These are phyloP conservation scores for Setaria italica DNA, from an alignment of 202 grass and related monocot species.

Conservation along the genomic window DNA sequence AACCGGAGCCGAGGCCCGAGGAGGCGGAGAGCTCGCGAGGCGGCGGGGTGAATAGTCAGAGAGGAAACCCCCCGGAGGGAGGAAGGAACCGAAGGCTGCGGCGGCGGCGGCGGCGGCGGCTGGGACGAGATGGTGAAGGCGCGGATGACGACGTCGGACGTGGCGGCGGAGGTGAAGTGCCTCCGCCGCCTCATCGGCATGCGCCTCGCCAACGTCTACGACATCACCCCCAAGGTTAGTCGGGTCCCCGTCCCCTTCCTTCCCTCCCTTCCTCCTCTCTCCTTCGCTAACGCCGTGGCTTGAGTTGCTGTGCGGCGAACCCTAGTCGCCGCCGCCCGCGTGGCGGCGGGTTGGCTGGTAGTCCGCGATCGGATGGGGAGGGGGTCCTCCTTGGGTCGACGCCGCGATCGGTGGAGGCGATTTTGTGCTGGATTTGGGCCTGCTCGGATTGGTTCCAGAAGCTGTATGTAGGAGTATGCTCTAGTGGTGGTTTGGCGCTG, in stretches of 20 bases:
- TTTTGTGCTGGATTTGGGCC: not conserved
- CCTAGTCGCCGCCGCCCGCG: not conserved
- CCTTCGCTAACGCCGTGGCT: not conserved
- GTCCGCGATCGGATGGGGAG: not conserved
- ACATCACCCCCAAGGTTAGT: conserved; percentile 86
- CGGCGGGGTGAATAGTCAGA: not conserved
- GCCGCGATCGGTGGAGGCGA: not conserved
- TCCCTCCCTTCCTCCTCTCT: not conserved
- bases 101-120: not conserved
- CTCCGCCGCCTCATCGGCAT: conserved; percentile 97
- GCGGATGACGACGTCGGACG: conserved; percentile 93
- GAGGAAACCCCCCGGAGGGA: conserved; percentile 22
- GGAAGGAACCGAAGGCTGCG: not conserved
- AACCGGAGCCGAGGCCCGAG: not conserved
- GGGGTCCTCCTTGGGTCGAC: not conserved
- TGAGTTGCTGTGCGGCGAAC: not conserved
- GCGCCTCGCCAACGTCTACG: conserved; percentile 98
- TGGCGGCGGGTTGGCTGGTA: not conserved
- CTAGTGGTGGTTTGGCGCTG: not conserved
- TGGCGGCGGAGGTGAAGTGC: conserved; percentile 99
- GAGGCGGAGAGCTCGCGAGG: conserved; percentile 19
- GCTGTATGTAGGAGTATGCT: not conserved
- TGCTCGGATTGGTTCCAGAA: not conserved
- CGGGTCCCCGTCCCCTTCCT: not conserved
- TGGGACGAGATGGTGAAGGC: conserved; percentile 88